phyloP scores from a whole-genome alignment of 345 rosid genomes.

The Brassica incana region DNA sequence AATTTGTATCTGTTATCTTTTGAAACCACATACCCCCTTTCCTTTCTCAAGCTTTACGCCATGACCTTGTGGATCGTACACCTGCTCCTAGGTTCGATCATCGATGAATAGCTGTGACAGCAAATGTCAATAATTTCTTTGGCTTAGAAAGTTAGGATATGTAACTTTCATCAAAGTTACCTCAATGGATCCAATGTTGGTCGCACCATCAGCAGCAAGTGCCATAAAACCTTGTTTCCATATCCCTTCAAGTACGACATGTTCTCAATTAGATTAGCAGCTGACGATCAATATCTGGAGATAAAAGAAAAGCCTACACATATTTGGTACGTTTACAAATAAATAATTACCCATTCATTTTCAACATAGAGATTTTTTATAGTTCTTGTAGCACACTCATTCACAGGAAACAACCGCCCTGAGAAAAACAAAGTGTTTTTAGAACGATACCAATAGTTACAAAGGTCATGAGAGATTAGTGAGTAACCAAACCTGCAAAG shows the following conservation, averaged over 20 bases:
- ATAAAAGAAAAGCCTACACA: not conserved
- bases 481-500: constrained; percentile 67
- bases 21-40: constrained; percentile 58
- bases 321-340: constrained; percentile 2
- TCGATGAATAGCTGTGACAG: constrained; percentile 79
- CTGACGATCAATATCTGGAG: constrained; percentile 13
- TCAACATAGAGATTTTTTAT: constrained; percentile 80
- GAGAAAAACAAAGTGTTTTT: not conserved
- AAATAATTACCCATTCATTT: constrained; percentile 83
- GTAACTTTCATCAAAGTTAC: constrained; percentile 34
- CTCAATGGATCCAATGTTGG: constrained; percentile 94
- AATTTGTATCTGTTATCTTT: not conserved
- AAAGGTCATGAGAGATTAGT: not conserved
- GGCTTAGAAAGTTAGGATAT: not conserved
- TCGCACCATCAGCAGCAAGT: constrained; percentile 88
- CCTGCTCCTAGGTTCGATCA: constrained; percentile 52
- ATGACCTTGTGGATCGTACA: constrained; percentile 72
- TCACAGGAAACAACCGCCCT: constrained; percentile 77
- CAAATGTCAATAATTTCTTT: not conserved
- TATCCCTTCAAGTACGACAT: constrained; percentile 94
- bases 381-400: constrained; percentile 88
- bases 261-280: constrained; percentile 23
- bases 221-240: constrained; percentile 94
- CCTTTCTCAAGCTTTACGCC: constrained; percentile 77
- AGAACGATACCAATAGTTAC: not conserved